Conservation (phyloP, 306 rosid species). For the Quillaja saponaria region DNA sequence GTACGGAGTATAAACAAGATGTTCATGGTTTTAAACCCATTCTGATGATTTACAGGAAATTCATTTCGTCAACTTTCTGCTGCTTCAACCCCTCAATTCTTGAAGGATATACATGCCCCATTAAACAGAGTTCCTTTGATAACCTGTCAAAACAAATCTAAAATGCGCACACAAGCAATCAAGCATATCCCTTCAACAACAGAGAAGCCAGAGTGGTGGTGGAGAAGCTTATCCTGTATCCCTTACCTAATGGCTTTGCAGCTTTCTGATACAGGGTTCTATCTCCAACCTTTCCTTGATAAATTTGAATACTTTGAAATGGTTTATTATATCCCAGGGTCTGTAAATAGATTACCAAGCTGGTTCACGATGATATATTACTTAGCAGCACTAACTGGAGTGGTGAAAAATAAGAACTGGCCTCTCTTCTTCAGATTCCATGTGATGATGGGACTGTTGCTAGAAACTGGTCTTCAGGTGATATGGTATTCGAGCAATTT, state of each 20-base stretch:
- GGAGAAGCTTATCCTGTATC: slow-evolving; percentile 75
- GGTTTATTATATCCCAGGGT: slow-evolving; percentile 73
- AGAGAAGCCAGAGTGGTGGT: slow-evolving; percentile 94
- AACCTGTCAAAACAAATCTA: slow-evolving; percentile 29
- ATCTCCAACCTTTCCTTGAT: slow-evolving; percentile 54
- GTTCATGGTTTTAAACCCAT: too few relatives aligned
- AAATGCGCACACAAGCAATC: slow-evolving; percentile 46
- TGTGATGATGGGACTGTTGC: slow-evolving; percentile 67
- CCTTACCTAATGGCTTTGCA: slow-evolving; percentile 73
- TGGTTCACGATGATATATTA: slow-evolving; percentile 76
- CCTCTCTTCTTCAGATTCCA: slow-evolving; percentile 75
- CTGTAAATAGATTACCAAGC: slow-evolving; percentile 54
- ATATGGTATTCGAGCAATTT: slow-evolving; percentile 69
- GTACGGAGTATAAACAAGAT: too few relatives aligned
- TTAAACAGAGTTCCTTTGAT: slow-evolving; percentile 27
- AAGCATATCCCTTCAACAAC: slow-evolving; percentile 48
- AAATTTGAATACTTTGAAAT: slow-evolving; percentile 49
- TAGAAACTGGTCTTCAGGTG: slow-evolving; percentile 64
- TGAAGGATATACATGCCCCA: slow-evolving; percentile 28
- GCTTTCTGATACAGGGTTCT: slow-evolving; percentile 71
- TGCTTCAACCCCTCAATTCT: slow-evolving; percentile 35
- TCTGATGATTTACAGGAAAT: slow-evolving; percentile 38
- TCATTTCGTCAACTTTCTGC: slow-evolving; percentile 34
- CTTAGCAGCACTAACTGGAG: slow-evolving; percentile 50
- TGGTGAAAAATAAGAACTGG: slow-evolving; percentile 62